These are phyloP conservation scores for Naumovozyma dairenensis DNA, from an alignment of 805 yeast species.

Conservation along the genomic window DNA sequence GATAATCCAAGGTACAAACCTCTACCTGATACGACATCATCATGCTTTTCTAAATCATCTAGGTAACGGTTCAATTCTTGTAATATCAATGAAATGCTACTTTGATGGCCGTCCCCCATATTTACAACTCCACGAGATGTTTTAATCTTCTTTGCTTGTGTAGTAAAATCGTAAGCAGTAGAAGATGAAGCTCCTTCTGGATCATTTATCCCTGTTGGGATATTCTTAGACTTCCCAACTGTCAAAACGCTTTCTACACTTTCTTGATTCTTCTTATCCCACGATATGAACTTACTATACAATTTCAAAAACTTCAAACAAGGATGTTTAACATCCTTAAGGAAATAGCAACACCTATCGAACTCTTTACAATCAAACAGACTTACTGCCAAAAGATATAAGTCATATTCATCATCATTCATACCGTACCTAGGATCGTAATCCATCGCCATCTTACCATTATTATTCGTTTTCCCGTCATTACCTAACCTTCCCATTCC, in stretches of 20 bases:
- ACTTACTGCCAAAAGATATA: slow-evolving; percentile 52
- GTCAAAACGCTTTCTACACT: slow-evolving; percentile 58
- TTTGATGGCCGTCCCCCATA: slow-evolving; percentile 17
- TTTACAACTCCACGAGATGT: not conserved
- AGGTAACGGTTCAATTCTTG: slow-evolving; percentile 32
- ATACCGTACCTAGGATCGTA: slow-evolving; percentile 6
- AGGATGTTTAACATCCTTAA: slow-evolving; percentile 43
- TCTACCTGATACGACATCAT: not conserved
- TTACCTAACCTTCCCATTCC: slow-evolving; percentile 11
- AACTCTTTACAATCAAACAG: slow-evolving; percentile 80
- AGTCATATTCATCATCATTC: slow-evolving; percentile 32
- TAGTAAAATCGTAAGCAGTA: too few relatives aligned
- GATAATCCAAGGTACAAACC: slow-evolving; percentile 31
- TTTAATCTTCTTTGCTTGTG: not conserved
- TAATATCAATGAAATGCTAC: slow-evolving; percentile 28
- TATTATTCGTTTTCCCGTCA: slow-evolving; percentile 2
- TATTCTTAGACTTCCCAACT: slow-evolving; percentile 18
- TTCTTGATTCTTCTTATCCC: slow-evolving; percentile 68
- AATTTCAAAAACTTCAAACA: slow-evolving; percentile 48
- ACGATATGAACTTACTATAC: slow-evolving; percentile 62
- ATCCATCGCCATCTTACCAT: not conserved
- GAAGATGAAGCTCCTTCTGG: too few relatives aligned
- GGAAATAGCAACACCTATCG: slow-evolving; percentile 57
- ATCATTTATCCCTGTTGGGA: not conserved
- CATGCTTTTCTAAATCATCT: slow-evolving; percentile 2